Percentiles rank a stretch among this genome's conserved stretches.
Evolutionary conservation across 768 basidiomycete species (phyloP).

Genomic region (Suillus weaverae): DNA sequence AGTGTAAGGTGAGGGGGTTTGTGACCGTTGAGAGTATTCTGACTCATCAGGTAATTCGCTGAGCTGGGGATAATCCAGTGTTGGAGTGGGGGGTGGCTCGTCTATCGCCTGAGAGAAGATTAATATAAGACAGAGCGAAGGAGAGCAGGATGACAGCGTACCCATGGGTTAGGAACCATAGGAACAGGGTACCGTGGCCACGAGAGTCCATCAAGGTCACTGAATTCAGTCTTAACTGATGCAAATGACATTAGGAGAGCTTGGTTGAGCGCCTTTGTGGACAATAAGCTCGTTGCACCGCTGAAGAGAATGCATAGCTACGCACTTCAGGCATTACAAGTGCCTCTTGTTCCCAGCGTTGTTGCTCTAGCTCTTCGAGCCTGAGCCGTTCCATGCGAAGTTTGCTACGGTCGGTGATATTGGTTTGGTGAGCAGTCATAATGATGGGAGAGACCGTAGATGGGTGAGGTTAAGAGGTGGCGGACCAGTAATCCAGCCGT

Average conservation of each 20-base stretch:
- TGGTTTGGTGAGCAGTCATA: conserved; percentile 17
- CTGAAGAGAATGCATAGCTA: not conserved
- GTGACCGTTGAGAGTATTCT: conserved; percentile 10
- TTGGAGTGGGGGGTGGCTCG: conserved; percentile 29
- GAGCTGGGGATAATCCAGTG: conserved; percentile 20
- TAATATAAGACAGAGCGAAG: not conserved
- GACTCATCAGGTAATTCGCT: conserved; percentile 15
- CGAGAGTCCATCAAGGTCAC: conserved; percentile 58
- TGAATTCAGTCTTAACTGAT: conserved; percentile 60
- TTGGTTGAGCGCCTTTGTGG: conserved; percentile 31
- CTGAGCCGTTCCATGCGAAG: conserved; percentile 46
- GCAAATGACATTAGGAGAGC: conserved; percentile 43
- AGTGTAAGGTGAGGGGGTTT: conserved; percentile 22
- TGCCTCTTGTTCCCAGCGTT: conserved; percentile 53
- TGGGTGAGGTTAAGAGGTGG: not conserved
- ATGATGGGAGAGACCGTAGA: not conserved
- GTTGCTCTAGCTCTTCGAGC: conserved; percentile 54
- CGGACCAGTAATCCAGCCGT: conserved; percentile 9
- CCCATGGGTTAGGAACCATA: conserved; percentile 26
- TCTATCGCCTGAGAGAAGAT: conserved; percentile 20
- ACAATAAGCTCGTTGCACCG: not conserved
- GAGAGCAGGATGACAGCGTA: conserved; percentile 11
- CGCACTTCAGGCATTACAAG: conserved; percentile 58
- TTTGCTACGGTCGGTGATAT: conserved; percentile 41
- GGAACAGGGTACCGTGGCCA: conserved; percentile 45